Base-by-base conservation (phyloP, 2,329 filamentous ascomycete genomes). In the Hymenoscyphus fructigenus region DNA sequence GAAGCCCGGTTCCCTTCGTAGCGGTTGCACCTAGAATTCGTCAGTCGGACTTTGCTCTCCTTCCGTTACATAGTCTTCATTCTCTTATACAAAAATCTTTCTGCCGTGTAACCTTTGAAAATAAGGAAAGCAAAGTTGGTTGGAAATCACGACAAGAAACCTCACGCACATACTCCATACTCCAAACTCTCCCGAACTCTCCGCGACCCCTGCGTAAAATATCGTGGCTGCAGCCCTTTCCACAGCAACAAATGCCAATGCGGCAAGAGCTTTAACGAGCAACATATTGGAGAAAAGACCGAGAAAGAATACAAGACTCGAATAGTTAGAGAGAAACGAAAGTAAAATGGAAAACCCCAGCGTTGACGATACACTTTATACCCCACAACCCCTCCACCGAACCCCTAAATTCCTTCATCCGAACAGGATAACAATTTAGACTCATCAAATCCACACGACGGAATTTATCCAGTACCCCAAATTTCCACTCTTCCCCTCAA, bases 131-230 rank as follows among this genome's bases (percentile, higher is more conserved):
- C 59, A 15, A 38, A 14, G 7, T 23, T 47, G n/a, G n/a, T 29
- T 41, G 2, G 17, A 26, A 14, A 10, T 0, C 5, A 32, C 2
- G 9, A 14, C 20, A 14, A 23, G 15, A 56, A 0, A 28, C 1
- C 2, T 38, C 12, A 4, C 36, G 34, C 1, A 63, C 66, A 20
- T 67, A 72, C 78, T 79, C 70, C 76, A 82, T 1, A 79, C 79
- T 34, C 80, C 80, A 68, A 82, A 82, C 66, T 83, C 80, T 53
- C 80, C 80, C 63, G 80, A 75, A 6, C 79, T 81, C 68, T 82
- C 79, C 6, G 80, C 78, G 15, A 83, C 80, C 64, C 80, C 80
- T 20, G 80, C 80, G 68, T 81, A 82, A 70, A 77, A 82, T 67
- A 83, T 81, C 1, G 78, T 81, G 5, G 79, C 79, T 12, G 67